Evolutionary conservation across 1,139 yeast genomes (phyloP), one percentile per base, ranked within the genome.

Genomic region (Candida frijolesensis): DNA sequence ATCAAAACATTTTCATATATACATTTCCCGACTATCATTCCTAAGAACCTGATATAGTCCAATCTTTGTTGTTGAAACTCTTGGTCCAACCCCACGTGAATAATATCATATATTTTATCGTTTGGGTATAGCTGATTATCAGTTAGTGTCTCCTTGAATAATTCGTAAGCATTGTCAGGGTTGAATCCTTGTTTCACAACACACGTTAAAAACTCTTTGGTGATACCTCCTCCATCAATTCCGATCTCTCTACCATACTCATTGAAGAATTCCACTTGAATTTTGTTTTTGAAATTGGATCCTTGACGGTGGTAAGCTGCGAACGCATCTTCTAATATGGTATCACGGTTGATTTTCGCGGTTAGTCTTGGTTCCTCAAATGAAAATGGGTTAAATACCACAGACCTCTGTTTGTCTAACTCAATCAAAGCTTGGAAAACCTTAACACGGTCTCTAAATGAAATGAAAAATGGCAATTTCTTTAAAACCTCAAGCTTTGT

Each of bases 141-240:
- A 5, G 39, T 40, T 15, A 79, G 83, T 4, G 84, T 79, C 45
- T 77, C 80, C 53, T 71, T 70, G 59, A 76, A 74, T 10, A 75
- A 57, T 10, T 54, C 55, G 56, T 87, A 83, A 62, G 64, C 49
- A 63, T 71, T 45, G 50, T 66, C 48, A 51, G 80, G 64, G 62
- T 70, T 56, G 57, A 92, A 88, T 0, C 89, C 96, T 57, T 87
- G 90, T 9, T 72, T 72, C 1, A 87, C 82, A 0, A 90, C 85
- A 46, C 87, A 75, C 1, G 94, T 90, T 50, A 94, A 70, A 57
- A 94, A 85, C 61, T 94, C 99, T 64, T 94, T 92, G 0, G 98
- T 92, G 19, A 94, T 74, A 1, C 99, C 99, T 10, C 99, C 99
- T 4, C 99, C 99, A 67, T 94, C 99, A 49, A 94, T 87, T 1